Base-by-base conservation (phyloP, 2,329 filamentous ascomycete genomes). In the Emericellopsis atlantica region DNA sequence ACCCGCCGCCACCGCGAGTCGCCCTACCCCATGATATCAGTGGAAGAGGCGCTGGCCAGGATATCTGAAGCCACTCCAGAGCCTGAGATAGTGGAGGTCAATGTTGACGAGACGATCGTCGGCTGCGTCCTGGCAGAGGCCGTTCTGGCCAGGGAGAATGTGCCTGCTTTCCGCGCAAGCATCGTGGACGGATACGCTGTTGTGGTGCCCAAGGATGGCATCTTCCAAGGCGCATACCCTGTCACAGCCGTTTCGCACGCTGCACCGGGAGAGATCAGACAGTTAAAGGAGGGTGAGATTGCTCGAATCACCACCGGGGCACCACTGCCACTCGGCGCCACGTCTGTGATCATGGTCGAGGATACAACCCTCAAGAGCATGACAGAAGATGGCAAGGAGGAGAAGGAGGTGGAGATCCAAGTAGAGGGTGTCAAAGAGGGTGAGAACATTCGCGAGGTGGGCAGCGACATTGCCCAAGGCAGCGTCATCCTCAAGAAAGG, bases 161-260 rank as follows among this genome's bases (percentile, higher is more conserved):
- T 98, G 0, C 92, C 92, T 1, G 92, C 90, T 0, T 98, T 94
- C 62, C 72, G 88, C 44, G 92, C 92, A 15, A 96, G 90, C 55
- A 96, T 95, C 33, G 92, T 98, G 1, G 92, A 98, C 58, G 92
- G 92, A 1, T 98, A 98, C 54, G 92, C 92, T 3, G 75, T 94
- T 1, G 78, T 89, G 32, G 81, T 77, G 6, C 71, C 73, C 40
- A 63, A 65, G 24, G 67, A 76, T 33, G 76, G 72, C 1, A 76
- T 72, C 38, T 74, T 85, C 38, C 85, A 82, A 51, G 89, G 90
- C 0, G 64, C 81, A 1, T 96, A 92, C 54, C 88, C 90, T 1
- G 90, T 98, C 12, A 79, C 82, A 1, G 81, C 84, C 1, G 72
- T 96, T 11, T 93, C 88, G 0, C 88, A 95, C 55, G 92, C 92